Evolutionary conservation across 768 basidiomycete species (phyloP), one percentile per base, ranked within the genome.

Genomic region (Podaxis sp.): DNA sequence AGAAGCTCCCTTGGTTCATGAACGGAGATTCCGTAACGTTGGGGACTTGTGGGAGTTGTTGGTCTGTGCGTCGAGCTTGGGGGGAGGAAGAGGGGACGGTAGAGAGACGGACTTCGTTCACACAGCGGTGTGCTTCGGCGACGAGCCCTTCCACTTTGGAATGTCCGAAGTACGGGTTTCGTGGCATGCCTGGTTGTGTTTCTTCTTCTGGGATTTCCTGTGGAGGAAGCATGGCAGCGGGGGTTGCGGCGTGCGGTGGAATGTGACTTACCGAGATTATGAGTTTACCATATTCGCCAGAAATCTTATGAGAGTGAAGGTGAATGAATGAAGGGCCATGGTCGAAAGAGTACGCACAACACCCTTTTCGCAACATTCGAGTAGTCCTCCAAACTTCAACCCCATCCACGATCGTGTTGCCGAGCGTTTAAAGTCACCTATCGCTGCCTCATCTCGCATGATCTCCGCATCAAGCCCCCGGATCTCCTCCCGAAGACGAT

Each of bases 321-420:
- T 11, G 51, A 26, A 60, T 56, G 63, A 26, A 30, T 24, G 53
- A 12, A 26, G 28, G 38, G 4, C 22, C 2, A 30, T 22, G 52
- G 37, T 11, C 30, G 20, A 58, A 58, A 5, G 17, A 46, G 49
- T 3, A 75, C 83, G 41, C 48, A 87, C 82, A 44, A 70, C 76
- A 60, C 92, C 90, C 75, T 93, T 96, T 76, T 95, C 91, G 58
- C 88, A 90, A 61, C 85, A 87, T 73, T 97, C 95, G 50, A 88
- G 73, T 49, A 96, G 74, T 5, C 92, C 95, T 24, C 93, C 93
- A 70, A 96, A 95, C 77, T 96, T 96, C 68, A 92, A 75, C 0
- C 85, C 84, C 84, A 96, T 85, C 77, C 87, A 91, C 48, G 82
- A 78, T 65, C 84, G 85, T 2, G 89, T 80, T 13, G 82, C 83